Evolutionary conservation across 495 filamentous ascomycete species (phyloP).

Genomic region (Staphylotrichum longicolle): DNA sequence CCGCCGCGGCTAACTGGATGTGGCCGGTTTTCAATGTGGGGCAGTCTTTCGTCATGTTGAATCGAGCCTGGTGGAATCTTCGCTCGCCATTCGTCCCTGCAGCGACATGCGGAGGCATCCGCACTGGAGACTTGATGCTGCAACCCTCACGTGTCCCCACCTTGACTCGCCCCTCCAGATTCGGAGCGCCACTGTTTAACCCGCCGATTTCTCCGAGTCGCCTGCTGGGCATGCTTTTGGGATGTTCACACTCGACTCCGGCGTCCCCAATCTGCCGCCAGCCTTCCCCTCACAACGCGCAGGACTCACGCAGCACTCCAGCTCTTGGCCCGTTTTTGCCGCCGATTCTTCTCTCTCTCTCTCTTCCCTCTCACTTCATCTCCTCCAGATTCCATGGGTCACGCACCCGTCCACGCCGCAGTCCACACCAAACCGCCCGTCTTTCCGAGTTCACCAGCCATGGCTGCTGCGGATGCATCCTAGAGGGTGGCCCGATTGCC

Average conservation of each 20-base stretch:
- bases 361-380: no score
- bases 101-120: no score
- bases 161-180: conserved; percentile 21
- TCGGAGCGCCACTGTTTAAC: not conserved
- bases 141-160: conserved; percentile 28
- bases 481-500: conserved; percentile 52
- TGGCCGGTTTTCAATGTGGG: conserved; percentile 1
- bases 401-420: conserved; percentile 10
- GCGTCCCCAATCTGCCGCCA: not conserved
- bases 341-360: no score
- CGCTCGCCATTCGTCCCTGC: no score
- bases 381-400: conserved; percentile 22
- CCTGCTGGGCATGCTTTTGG: no score
- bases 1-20: not conserved
- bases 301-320: no score
- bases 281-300: conserved; percentile 26
- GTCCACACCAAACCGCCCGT: conserved; percentile 11
- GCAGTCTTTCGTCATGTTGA: conserved; percentile 19
- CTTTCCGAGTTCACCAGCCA: conserved; percentile 30
- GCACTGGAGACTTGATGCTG: not conserved
- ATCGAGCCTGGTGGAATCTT: not conserved
- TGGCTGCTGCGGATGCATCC: conserved; percentile 48
- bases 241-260: no score
- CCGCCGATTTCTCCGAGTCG: no score
- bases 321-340: no score